phyloP scores from a whole-genome alignment of 2,329 filamentous ascomycete species.

The Ophiosphaerella herpotricha region DNA sequence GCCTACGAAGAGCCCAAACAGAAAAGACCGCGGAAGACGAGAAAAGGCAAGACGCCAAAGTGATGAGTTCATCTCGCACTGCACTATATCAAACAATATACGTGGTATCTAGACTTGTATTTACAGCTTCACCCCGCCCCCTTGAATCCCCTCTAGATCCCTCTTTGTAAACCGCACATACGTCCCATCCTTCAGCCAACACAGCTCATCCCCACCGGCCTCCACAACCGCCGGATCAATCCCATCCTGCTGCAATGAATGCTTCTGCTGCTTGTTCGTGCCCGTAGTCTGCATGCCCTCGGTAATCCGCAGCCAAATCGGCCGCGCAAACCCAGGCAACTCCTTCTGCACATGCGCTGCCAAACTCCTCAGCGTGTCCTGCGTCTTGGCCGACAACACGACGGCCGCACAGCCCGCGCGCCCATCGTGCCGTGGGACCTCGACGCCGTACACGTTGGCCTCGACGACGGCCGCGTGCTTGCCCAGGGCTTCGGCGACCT shows the following conservation, averaged over 20 bases:
- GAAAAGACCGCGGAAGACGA: conserved; percentile 28
- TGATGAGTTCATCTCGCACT: neutral
- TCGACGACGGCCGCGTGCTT: conserved; percentile 46
- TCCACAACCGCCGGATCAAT: conserved; percentile 48
- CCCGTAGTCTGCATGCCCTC: conserved; percentile 50
- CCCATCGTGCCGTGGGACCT: conserved; percentile 51
- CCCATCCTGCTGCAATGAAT: conserved; percentile 47
- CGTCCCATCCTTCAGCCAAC: conserved; percentile 44
- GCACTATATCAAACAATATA: too few species aligned
- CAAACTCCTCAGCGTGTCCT: conserved; percentile 22
- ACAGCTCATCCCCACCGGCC: conserved; percentile 44
- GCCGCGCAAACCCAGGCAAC: conserved; percentile 52
- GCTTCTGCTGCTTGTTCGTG: conserved; percentile 55
- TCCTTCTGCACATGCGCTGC: conserved; percentile 44
- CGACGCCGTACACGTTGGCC: conserved; percentile 53
- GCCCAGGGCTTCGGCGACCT: conserved; percentile 50
- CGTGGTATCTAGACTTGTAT: neutral
- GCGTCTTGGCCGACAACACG: conserved; percentile 31
- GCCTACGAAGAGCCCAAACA: conserved; percentile 35
- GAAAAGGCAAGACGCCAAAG: conserved; percentile 13
- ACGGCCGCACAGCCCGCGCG: conserved; percentile 52
- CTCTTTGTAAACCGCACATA: conserved; percentile 33
- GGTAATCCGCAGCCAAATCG: conserved; percentile 50
- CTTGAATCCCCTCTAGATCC: conserved; percentile 32
- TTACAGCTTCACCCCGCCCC: conserved; percentile 37